Evolutionary conservation across 2,329 filamentous ascomycete species (phyloP).

Genomic region (Fonsecaea multimorphosa): DNA sequence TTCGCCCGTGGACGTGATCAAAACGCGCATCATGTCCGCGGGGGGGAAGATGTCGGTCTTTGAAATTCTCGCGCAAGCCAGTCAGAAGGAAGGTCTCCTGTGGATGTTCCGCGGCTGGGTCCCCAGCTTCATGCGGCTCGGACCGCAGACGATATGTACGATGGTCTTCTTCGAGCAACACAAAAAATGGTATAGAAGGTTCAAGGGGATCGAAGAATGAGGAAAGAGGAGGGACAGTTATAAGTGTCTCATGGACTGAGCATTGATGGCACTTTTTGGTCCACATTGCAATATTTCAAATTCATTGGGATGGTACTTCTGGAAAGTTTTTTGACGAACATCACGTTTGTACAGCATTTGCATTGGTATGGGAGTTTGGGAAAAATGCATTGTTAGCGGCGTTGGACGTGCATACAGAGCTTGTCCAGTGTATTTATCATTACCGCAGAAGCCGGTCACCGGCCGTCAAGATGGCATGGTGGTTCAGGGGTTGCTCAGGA

Average conservation of each 20-base stretch:
- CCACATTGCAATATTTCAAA: background rate
- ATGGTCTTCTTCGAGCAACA: slow-evolving; percentile 72
- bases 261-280: background rate
- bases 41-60: slow-evolving; percentile 53
- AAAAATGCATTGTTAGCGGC: background rate
- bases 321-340: background rate
- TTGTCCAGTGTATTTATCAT: background rate
- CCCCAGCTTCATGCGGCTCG: slow-evolving; percentile 69
- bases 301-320: background rate
- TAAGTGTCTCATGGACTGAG: background rate
- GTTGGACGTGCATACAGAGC: background rate
- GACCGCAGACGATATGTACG: slow-evolving; percentile 70
- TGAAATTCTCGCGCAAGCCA: slow-evolving; percentile 60
- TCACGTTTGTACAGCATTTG: slow-evolving; percentile 16
- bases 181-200: slow-evolving; percentile 64
- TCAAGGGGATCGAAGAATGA: slow-evolving; percentile 45
- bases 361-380: slow-evolving; percentile 7
- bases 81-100: slow-evolving; percentile 61
- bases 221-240: background rate
- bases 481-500: background rate
- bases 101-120: slow-evolving; percentile 74
- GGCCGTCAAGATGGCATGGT: background rate
- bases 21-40: slow-evolving; percentile 69
- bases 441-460: background rate
- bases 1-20: slow-evolving; percentile 70